These are phyloP conservation scores for Trifolium dubium DNA, from an alignment of 306 rosid species.

Conservation along the genomic window DNA sequence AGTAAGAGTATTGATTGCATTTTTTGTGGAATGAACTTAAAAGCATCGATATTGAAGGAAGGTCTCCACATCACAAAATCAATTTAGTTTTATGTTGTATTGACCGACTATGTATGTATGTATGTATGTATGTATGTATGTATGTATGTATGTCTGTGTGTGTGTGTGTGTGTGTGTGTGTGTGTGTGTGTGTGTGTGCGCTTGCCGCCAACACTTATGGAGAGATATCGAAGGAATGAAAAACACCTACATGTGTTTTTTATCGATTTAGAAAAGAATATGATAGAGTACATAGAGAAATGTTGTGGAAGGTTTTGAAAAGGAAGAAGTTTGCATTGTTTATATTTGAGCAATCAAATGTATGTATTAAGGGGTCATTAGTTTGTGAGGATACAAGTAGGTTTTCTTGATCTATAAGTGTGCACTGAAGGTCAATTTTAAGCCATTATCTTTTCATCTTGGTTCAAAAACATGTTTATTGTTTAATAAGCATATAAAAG, in stretches of 20 bases:
- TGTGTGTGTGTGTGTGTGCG: too few relatives aligned
- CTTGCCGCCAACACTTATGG: not conserved
- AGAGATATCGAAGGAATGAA: not conserved
- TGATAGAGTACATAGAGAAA: slow-evolving; percentile 2
- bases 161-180: too few relatives aligned
- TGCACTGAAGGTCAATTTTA: not conserved
- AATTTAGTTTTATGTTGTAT: not conserved
- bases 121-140: too few relatives aligned
- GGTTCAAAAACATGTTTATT: not conserved
- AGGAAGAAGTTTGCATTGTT: not conserved
- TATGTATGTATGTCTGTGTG: too few relatives aligned
- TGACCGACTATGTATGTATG: not conserved
- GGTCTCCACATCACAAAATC: not conserved
- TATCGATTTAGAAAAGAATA: not conserved
- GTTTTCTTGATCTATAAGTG: not conserved
- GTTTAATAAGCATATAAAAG: not conserved
- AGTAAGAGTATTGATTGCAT: not conserved
- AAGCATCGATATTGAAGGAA: not conserved
- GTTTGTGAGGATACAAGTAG: not conserved
- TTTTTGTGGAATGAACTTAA: not conserved
- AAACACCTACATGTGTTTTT: not conserved
- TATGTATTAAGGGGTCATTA: not conserved
- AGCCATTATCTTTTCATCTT: not conserved
- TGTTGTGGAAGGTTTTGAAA: not conserved
- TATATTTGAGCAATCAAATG: not conserved